Evolutionary conservation across 2,329 filamentous ascomycete genomes (phyloP), one percentile per base, ranked within the genome.

Genomic region (Beauveria brongniartii): DNA sequence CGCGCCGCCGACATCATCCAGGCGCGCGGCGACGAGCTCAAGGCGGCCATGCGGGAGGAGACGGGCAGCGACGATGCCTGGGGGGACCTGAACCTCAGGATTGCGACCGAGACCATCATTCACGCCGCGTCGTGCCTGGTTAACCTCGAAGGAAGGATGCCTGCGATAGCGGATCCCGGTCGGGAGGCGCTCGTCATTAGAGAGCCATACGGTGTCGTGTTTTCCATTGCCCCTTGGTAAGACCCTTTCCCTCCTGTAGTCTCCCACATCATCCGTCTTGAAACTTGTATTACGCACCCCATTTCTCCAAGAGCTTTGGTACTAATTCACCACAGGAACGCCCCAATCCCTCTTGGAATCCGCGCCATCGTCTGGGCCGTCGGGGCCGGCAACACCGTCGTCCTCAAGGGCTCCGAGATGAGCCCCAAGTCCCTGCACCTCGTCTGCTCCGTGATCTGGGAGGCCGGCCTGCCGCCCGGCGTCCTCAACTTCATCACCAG

Each of bases 381-480:
- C 3, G 90, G 90, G 1, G 84, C 82, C 0, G 88, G 88, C 24
- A 91, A 91, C 72, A 89, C 87, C 0, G 79, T 81, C 37, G 77
- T 91, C n/a, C 74, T 91, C 62, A 91, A 91, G 70, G 85, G 82
- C 9, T 82, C 84, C 7, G 88, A 91, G 70, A 70, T 84, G 16
- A 81, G 82, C 4, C 88, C 88, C 0, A 80, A 81, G 55, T 82
- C 77, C 46, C 82, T 83, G 68, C 84, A 81, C 76, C 79, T 78
- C 10, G 75, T 91, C 46, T 83, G 78, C n/a, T 77, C 79, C 26
- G 75, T 86, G 50, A 79, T 90, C 69, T 82, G 81, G 64, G 82
- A 89, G 66, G 90, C 89, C 9, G 90, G 90, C 10, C 77, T 93
- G 22, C 90, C 90, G 0, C 77, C 77, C 1, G 90, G 89, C 28